Conservation (phyloP, 148 eudicot genomes). For the Polygonum aviculare region DNA sequence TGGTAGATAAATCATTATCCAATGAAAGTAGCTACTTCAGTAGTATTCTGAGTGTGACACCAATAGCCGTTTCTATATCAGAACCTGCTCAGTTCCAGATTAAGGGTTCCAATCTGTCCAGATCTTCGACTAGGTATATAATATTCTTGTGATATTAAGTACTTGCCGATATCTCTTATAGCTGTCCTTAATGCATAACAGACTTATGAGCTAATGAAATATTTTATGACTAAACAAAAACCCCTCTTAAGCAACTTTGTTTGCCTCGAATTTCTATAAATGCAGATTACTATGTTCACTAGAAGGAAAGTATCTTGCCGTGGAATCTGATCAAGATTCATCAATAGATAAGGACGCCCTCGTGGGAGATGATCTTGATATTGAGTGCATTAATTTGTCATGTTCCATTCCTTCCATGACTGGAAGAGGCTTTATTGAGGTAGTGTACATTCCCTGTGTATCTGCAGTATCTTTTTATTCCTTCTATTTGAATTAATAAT, state of each 20-base stretch:
- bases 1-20: constrained; percentile 47
- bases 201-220: not conserved
- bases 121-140: not conserved
- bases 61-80: constrained; percentile 61
- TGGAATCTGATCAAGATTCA: constrained; percentile 34
- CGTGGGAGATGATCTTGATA: constrained; percentile 24
- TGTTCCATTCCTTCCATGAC: constrained; percentile 50
- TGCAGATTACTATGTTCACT: constrained; percentile 72
- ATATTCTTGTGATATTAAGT: not conserved
- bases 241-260: not conserved
- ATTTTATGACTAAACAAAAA: not conserved
- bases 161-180: not conserved
- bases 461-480: not conserved
- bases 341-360: constrained; percentile 23
- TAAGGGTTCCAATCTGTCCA: constrained; percentile 56
- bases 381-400: constrained; percentile 44
- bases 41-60: constrained; percentile 49
- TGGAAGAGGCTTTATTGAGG: constrained; percentile 97
- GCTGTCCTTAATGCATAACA: not conserved
- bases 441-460: constrained; percentile 12
- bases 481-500: not conserved
- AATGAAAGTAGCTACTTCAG: constrained; percentile 23
- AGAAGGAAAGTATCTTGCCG: constrained; percentile 69
- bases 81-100: constrained; percentile 50
- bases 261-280: not conserved